Conservation (phyloP, 2,329 filamentous ascomycete genomes). For the Conoideocrella luteorostrata region DNA sequence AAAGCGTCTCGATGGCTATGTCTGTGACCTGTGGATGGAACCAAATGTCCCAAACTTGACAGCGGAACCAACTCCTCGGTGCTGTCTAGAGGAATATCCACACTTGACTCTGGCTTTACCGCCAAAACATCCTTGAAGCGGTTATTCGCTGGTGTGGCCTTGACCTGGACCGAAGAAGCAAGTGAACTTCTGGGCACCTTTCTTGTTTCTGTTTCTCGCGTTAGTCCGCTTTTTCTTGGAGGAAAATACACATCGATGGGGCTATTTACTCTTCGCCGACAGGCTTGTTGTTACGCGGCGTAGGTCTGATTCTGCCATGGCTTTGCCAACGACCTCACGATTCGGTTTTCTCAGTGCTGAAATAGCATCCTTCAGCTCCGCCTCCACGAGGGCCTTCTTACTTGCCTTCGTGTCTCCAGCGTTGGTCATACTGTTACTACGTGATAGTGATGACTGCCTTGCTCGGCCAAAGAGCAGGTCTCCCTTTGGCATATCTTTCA, state of each 20-base stretch:
- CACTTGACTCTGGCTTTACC: constrained; percentile 18
- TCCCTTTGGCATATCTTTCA: constrained; percentile 42
- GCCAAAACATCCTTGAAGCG: constrained; percentile 47
- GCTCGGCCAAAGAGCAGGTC: constrained; percentile 31
- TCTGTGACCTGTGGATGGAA: constrained; percentile 36
- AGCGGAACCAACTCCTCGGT: constrained; percentile 28
- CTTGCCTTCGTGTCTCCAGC: constrained; percentile 51
- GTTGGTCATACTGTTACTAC: constrained; percentile 42
- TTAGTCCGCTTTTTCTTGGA: constrained; percentile 20
- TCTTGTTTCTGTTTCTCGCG: constrained; percentile 38
- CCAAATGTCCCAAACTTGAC: constrained; percentile 30
- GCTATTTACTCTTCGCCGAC: constrained; percentile 42
- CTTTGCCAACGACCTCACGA: constrained; percentile 60
- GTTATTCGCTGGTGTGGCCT: constrained; percentile 50
- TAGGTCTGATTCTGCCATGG: constrained; percentile 61
- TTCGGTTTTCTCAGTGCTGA: constrained; percentile 69
- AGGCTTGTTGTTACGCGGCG: constrained; percentile 45
- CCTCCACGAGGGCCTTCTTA: constrained; percentile 61
- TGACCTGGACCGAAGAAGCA: constrained; percentile 40
- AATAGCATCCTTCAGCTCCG: constrained; percentile 69
- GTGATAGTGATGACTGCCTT: constrained; percentile 32
- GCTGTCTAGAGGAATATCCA: constrained; percentile 15
- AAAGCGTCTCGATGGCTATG: constrained; percentile 24
- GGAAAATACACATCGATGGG: neutral
- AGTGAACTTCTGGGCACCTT: constrained; percentile 38